Conservation (phyloP, 257 asterid genomes). For the Solanum peruvianum region DNA sequence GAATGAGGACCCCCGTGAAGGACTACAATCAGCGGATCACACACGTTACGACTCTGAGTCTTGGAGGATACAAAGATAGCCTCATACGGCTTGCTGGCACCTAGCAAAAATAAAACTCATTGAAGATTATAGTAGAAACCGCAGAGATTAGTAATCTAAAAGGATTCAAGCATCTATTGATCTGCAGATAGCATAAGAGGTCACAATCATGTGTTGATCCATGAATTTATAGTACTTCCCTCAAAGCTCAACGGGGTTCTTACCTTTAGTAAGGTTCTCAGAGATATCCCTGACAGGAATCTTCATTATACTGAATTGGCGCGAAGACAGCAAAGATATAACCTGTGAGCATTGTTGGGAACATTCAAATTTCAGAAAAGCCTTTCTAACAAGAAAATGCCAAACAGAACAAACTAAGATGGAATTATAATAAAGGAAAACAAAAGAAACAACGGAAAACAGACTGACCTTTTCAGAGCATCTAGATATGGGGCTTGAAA, state of each 20-base stretch:
- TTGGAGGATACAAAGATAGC: conserved; percentile 84
- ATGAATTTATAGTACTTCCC: background rate
- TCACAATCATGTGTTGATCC: background rate
- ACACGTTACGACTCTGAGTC: conserved; percentile 25
- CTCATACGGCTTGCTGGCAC: conserved; percentile 80
- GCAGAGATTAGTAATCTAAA: background rate
- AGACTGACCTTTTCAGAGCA: conserved; percentile 49
- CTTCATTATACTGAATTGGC: conserved; percentile 44
- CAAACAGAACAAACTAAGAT: background rate
- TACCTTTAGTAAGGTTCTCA: conserved; percentile 55
- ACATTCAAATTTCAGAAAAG: background rate
- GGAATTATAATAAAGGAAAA: background rate
- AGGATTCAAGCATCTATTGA: background rate
- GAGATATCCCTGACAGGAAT: conserved; percentile 55
- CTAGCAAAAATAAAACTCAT: conserved; percentile 16
- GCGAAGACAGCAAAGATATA: conserved; percentile 49
- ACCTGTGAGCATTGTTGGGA: conserved; percentile 30
- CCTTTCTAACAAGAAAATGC: background rate
- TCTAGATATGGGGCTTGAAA: conserved; percentile 47
- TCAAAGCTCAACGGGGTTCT: background rate
- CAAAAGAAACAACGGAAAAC: background rate
- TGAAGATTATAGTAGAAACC: background rate
- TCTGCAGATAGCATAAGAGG: background rate
- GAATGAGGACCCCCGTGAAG: conserved; percentile 97
- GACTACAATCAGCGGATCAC: conserved; percentile 60